phyloP scores from a whole-genome alignment of 1,284 basidiomycete genomes.

The Cutaneotrichosporon arboriforme region DNA sequence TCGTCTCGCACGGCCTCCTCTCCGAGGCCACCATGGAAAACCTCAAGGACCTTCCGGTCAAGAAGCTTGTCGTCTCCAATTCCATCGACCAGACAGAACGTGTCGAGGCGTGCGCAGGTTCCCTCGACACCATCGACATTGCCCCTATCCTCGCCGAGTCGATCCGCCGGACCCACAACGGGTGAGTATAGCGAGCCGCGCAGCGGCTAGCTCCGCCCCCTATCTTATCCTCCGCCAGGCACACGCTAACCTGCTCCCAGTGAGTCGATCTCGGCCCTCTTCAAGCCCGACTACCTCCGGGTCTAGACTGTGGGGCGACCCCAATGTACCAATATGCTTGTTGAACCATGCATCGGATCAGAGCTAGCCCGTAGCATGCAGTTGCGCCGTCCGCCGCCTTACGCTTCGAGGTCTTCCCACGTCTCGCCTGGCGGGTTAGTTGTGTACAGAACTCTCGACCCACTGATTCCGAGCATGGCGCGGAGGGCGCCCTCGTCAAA shows the following conservation, averaged over 20 bases:
- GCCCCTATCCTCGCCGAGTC: slow-evolving; percentile 89
- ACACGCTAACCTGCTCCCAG: slow-evolving; percentile 40
- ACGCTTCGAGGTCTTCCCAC: slow-evolving; percentile 22
- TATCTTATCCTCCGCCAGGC: background rate
- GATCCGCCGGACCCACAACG: slow-evolving; percentile 94
- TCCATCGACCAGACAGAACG: slow-evolving; percentile 65
- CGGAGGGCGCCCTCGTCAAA: slow-evolving; percentile 23
- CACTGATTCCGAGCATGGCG: slow-evolving; percentile 33
- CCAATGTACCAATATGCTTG: slow-evolving; percentile 11
- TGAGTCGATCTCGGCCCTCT: slow-evolving; percentile 44
- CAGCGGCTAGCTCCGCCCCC: too few relatives aligned
- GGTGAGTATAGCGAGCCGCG: background rate
- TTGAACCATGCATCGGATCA: slow-evolving; percentile 6
- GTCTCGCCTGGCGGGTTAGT: slow-evolving; percentile 16
- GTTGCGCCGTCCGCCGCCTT: too few relatives aligned
- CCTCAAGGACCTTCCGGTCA: slow-evolving; percentile 72
- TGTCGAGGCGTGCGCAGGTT: slow-evolving; percentile 44
- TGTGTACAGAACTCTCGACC: background rate
- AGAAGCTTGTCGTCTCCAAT: slow-evolving; percentile 81
- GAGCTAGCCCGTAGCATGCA: too few relatives aligned
- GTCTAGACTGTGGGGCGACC: slow-evolving; percentile 1
- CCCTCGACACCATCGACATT: slow-evolving; percentile 67
- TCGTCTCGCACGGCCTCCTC: slow-evolving; percentile 87
- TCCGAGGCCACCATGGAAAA: slow-evolving; percentile 76
- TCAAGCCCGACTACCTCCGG: slow-evolving; percentile 30